Conservation (phyloP, 176 grass and related monocot genomes). For the Chrysopogon serrulatus region DNA sequence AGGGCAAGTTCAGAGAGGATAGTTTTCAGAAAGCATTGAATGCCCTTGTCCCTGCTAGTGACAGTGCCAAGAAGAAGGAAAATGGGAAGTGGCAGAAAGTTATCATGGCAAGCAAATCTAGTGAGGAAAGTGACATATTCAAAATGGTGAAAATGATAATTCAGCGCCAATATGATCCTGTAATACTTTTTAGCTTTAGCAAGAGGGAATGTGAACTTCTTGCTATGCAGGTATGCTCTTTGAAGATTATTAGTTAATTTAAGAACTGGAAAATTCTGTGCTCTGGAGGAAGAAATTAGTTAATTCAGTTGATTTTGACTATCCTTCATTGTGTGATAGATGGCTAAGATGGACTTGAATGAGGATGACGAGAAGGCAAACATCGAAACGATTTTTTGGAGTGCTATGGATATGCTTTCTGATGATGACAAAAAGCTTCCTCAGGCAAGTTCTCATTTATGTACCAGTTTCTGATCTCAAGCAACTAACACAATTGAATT, state of each 20-base stretch:
- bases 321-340: slow-evolving; percentile 32
- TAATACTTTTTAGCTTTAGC: slow-evolving; percentile 97
- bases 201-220: slow-evolving; percentile 95
- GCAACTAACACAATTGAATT: neutral
- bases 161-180: slow-evolving; percentile 93
- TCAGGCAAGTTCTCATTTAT: slow-evolving; percentile 47
- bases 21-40: slow-evolving; percentile 98
- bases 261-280: neutral
- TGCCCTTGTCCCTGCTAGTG: slow-evolving; percentile 64
- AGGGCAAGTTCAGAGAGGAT: slow-evolving; percentile 93
- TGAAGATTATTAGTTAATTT: neutral
- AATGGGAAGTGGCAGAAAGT: slow-evolving; percentile 75
- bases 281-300: neutral
- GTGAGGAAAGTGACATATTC: slow-evolving; percentile 89
- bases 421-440: slow-evolving; percentile 97
- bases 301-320: neutral
- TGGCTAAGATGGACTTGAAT: slow-evolving; percentile 96
- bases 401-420: slow-evolving; percentile 94
- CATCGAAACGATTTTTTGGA: slow-evolving; percentile 92
- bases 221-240: slow-evolving; percentile 78
- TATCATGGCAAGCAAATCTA: slow-evolving; percentile 54
- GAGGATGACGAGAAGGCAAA: slow-evolving; percentile 88
- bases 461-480: neutral
- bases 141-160: slow-evolving; percentile 99
- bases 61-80: slow-evolving; percentile 57